Conservation (phyloP, 805 yeast species). For the Yamadazyma ubonensis region DNA sequence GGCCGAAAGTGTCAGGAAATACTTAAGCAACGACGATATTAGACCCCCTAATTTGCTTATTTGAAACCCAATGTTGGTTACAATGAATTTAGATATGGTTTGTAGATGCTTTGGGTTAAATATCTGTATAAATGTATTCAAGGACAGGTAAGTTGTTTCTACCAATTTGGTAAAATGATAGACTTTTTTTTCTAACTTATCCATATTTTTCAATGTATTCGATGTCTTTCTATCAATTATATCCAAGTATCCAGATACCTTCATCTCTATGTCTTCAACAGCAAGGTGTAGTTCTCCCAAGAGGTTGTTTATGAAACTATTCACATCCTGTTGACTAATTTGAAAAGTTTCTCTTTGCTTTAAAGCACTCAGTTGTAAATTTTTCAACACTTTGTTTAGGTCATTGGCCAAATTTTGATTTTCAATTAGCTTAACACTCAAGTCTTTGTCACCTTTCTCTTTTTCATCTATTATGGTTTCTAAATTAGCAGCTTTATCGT, state of each 20-base stretch:
- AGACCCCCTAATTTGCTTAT: too few species aligned
- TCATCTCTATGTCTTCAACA: slow-evolving; percentile 8
- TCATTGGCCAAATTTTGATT: slow-evolving; percentile 9
- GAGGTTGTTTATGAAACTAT: slow-evolving; percentile 7
- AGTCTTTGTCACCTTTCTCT: not conserved
- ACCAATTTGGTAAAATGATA: not conserved
- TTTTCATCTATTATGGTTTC: slow-evolving; percentile 5
- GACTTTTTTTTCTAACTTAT: slow-evolving; percentile 10
- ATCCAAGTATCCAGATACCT: slow-evolving; percentile 10
- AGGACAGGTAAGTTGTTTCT: not conserved
- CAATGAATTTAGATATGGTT: too few species aligned
- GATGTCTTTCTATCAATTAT: slow-evolving; percentile 12
- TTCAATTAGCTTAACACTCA: slow-evolving; percentile 2
- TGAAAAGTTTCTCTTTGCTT: slow-evolving; percentile 1
- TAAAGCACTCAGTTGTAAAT: slow-evolving; percentile 6
- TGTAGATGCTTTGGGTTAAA: not conserved
- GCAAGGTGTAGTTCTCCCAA: slow-evolving; percentile 7
- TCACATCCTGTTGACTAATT: not conserved
- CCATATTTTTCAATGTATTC: slow-evolving; percentile 11
- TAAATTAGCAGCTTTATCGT: slow-evolving; percentile 6
- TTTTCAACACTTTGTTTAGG: slow-evolving; percentile 3
- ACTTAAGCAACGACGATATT: too few species aligned
- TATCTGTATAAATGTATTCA: not conserved
- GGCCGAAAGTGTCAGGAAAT: too few species aligned
- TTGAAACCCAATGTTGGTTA: too few species aligned